Conservation (phyloP, 2,329 filamentous ascomycete genomes). For the Aspergillus vadensis region DNA sequence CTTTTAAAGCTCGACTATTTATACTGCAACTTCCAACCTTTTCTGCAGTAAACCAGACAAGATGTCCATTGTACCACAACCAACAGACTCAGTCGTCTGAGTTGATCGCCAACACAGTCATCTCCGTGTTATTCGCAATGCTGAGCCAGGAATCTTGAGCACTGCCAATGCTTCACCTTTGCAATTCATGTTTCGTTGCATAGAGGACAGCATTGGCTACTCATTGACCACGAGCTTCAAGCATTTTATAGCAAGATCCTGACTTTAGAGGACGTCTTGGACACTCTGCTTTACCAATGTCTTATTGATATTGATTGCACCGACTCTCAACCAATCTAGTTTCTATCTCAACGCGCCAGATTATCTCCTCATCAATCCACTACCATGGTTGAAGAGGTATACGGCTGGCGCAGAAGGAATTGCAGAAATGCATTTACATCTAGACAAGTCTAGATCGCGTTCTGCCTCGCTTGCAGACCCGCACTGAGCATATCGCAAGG, state of each 20-base stretch:
- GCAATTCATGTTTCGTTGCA: no score
- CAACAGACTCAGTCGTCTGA: background rate
- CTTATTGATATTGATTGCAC: no score
- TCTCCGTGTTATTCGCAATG: no score
- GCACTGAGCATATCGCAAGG: slow-evolving; percentile 35
- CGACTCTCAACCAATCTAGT: no score
- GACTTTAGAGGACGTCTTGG: no score
- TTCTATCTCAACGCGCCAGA: slow-evolving; percentile 59
- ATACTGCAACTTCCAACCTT: slow-evolving; percentile 21
- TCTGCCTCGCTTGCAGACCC: slow-evolving; percentile 47
- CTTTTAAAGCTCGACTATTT: slow-evolving; percentile 19
- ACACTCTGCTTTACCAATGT: no score
- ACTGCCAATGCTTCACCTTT: no score
- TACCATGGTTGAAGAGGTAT: slow-evolving; percentile 79
- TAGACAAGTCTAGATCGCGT: slow-evolving; percentile 25
- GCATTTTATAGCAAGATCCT: no score
- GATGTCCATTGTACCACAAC: background rate
- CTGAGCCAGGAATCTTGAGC: no score
- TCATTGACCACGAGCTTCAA: no score
- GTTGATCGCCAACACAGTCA: no score
- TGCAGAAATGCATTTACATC: slow-evolving; percentile 22
- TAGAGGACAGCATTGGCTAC: no score
- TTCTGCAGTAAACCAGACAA: background rate
- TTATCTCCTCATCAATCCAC: slow-evolving; percentile 74
- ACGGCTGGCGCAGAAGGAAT: slow-evolving; percentile 85